Conservation (phyloP, 2,329 filamentous ascomycete genomes). For the Microsporum ferrugineum region DNA sequence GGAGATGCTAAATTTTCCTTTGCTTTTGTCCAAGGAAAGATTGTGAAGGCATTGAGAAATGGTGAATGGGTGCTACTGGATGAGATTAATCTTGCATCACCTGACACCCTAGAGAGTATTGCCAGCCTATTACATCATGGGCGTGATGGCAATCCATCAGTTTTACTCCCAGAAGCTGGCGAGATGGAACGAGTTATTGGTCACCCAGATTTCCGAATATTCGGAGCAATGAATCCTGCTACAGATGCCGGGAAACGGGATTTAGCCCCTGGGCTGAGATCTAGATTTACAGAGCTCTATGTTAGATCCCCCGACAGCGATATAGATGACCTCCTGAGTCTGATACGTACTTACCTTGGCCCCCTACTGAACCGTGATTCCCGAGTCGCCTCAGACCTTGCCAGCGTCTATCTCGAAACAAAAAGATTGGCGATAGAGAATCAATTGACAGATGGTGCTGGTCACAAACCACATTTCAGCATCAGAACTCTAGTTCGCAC, state of each 20-base stretch:
- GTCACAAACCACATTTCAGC: constrained; percentile 94
- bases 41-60: constrained; percentile 89
- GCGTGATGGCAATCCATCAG: constrained; percentile 59
- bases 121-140: constrained; percentile 73
- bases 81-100: constrained; percentile 91
- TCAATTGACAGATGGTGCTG: constrained; percentile 81
- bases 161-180: constrained; percentile 84
- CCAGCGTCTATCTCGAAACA: constrained; percentile 75
- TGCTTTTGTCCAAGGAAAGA: constrained; percentile 88
- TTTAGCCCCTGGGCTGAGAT: constrained; percentile 74
- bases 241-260: constrained; percentile 96
- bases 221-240: constrained; percentile 97
- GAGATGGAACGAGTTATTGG: constrained; percentile 82
- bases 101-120: constrained; percentile 89
- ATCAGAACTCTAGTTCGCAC: constrained; percentile 85
- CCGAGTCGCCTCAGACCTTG: constrained; percentile 66
- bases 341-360: constrained; percentile 80
- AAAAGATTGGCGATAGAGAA: constrained; percentile 72
- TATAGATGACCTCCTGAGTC: constrained; percentile 70
- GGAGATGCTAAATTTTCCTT: constrained; percentile 76
- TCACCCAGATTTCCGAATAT: constrained; percentile 87
- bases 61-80: constrained; percentile 96
- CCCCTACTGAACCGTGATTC: constrained; percentile 59
- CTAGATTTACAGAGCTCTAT: constrained; percentile 90
- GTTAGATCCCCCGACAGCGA: constrained; percentile 83